phyloP scores from a whole-genome alignment of 257 asterid genomes.

The Solanum bulbocastanum region DNA sequence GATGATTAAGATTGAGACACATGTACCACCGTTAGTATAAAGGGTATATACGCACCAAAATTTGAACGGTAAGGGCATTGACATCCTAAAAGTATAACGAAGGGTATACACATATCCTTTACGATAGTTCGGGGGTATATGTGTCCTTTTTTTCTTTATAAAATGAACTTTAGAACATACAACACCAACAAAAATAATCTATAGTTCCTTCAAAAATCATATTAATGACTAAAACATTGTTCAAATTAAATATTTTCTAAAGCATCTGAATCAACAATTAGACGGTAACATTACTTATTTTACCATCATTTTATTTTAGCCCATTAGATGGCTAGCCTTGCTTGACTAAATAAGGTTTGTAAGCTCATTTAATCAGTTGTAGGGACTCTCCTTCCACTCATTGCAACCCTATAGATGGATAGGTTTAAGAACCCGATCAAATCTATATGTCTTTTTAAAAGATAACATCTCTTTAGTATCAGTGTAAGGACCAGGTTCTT shows the following conservation, averaged over 20 bases:
- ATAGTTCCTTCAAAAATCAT: not conserved
- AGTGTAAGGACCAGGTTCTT: not conserved
- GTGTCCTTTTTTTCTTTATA: not conserved
- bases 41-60: too few relatives aligned
- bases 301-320: not conserved
- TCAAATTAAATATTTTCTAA: not conserved
- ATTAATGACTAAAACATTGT: not conserved
- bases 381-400: not conserved
- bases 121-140: too few relatives aligned
- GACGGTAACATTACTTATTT: not conserved
- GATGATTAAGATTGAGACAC: too few relatives aligned
- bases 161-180: too few relatives aligned
- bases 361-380: not conserved
- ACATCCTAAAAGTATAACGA: too few relatives aligned
- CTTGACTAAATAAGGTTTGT: not conserved
- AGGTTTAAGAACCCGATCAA: not conserved
- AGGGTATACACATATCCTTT: too few relatives aligned
- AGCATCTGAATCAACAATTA: too few relatives aligned
- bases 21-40: too few relatives aligned
- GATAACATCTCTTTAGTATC: not conserved
- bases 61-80: too few relatives aligned
- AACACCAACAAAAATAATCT: not conserved
- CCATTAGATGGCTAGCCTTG: not conserved
- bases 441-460: too few relatives aligned
- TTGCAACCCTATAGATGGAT: not conserved